phyloP scores from a whole-genome alignment of 2,329 filamentous ascomycete species.

The Alternaria hordeiaustralica region DNA sequence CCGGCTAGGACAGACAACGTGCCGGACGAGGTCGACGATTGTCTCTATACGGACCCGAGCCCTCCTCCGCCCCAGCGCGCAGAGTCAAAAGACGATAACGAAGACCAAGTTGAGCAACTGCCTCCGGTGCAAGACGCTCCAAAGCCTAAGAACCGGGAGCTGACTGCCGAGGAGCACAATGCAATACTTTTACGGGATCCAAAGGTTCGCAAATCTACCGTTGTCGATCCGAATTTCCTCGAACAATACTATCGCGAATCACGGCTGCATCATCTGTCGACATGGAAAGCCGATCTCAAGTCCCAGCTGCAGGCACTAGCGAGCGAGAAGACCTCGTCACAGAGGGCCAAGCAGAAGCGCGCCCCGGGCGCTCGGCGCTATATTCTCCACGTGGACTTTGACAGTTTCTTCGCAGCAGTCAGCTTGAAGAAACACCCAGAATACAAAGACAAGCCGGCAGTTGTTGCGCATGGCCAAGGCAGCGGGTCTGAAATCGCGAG shows the following conservation, averaged over 20 bases:
- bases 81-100: constrained; percentile 4
- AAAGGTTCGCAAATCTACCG: constrained; percentile 83
- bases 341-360: constrained; percentile 60
- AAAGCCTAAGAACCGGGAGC: constrained; percentile 33
- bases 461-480: constrained; percentile 86
- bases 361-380: constrained; percentile 74
- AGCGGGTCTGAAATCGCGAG: constrained; percentile 93
- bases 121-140: not conserved
- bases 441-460: constrained; percentile 77
- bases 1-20: constrained; percentile 9
- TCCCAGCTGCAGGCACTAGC: constrained; percentile 83
- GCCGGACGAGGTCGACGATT: constrained; percentile 26
- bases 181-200: constrained; percentile 83
- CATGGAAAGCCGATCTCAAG: constrained; percentile 96
- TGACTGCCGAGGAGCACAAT: constrained; percentile 95
- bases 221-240: constrained; percentile 90
- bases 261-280: constrained; percentile 89
- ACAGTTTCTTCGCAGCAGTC: constrained; percentile 97
- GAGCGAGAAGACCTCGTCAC: constrained; percentile 67
- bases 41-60: constrained; percentile 29
- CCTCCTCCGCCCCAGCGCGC: constrained; percentile 14
- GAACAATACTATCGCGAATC: constrained; percentile 96
- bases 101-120: constrained; percentile 8
- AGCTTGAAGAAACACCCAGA: constrained; percentile 81
- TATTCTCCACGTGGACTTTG: constrained; percentile 95